Base-by-base conservation (phyloP, 352 stramenopile species). In the Elongisporangium senticosum region DNA sequence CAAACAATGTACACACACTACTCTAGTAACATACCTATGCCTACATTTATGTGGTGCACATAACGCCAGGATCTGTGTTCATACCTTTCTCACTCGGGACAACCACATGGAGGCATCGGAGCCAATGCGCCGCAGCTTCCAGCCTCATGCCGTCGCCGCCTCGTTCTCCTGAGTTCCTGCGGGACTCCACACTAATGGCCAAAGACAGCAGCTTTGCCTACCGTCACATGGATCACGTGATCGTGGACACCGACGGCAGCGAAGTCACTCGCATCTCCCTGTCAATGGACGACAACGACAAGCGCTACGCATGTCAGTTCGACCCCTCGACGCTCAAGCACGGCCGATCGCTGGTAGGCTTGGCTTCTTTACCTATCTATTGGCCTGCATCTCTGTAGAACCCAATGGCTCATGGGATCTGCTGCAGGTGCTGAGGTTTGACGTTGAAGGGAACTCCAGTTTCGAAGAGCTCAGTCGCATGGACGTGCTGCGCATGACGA, bases 401-500 rank as follows among this genome's bases (percentile, higher is more conserved):
- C 10, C 1, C 14, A 26, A 20, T 49, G 10, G 4, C 4, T 0
- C 20, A 20, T 37, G 3, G 19, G 19, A 7, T 2, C 7, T 22
- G 14, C 4, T 15, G 51, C 15, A 59, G 63, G 63, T 74, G 28
- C 66, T 87, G 58, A 24, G 75, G 22, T 87, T 87, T 56, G 70
- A 83, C 47, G 51, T 52, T 2, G 65, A 80, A 24, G 77, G 77
- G 39, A 68, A 67, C 50, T 68, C 72, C 1, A 74, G 64, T 3
- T 56, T 85, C 43, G 68, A 79, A 53, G 72, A 83, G 53, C 75
- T 87, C 70, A 81, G 72, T 65, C 77, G 77, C 1, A 55, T 69
- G 19, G 77, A 87, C n/a, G 71, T 87, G 20, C 69, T 87, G 10
- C 65, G 72, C 47, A 75, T 87, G 67, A 74, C 70, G 10, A 72